Conservation (phyloP, 805 yeast species). For the Saccharomycopsis schoenii region DNA sequence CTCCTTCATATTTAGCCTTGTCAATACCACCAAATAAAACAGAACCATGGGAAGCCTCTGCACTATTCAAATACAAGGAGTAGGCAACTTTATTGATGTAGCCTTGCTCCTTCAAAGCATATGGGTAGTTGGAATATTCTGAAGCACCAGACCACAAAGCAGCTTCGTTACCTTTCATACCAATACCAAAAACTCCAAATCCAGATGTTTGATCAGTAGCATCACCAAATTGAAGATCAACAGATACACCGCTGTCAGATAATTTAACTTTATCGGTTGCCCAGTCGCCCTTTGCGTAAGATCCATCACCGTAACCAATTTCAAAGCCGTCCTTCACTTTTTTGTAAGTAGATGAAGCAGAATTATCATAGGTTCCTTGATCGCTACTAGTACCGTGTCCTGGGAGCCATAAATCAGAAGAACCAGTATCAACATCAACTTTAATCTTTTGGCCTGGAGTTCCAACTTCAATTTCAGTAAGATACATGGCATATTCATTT, state of each 20-base stretch:
- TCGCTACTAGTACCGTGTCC: slow-evolving; percentile 19
- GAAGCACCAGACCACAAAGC: neutral
- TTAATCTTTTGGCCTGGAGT: slow-evolving; percentile 33
- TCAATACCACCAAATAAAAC: slow-evolving; percentile 50
- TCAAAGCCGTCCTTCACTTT: slow-evolving; percentile 27
- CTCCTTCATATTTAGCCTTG: slow-evolving; percentile 37
- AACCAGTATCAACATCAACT: slow-evolving; percentile 40
- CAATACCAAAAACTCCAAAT: slow-evolving; percentile 11
- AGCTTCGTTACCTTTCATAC: slow-evolving; percentile 12
- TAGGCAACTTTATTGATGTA: slow-evolving; percentile 31
- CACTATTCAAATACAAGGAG: slow-evolving; percentile 35
- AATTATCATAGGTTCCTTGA: slow-evolving; percentile 20
- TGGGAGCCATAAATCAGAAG: slow-evolving; percentile 40
- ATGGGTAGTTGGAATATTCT: slow-evolving; percentile 23
- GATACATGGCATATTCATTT: slow-evolving; percentile 35
- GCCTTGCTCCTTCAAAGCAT: slow-evolving; percentile 30
- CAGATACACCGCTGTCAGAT: slow-evolving; percentile 11
- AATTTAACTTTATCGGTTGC: slow-evolving; percentile 10
- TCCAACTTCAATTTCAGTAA: slow-evolving; percentile 35
- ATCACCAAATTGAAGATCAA: slow-evolving; percentile 11
- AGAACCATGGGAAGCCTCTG: slow-evolving; percentile 23
- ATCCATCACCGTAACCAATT: slow-evolving; percentile 38
- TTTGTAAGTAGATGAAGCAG: slow-evolving; percentile 19
- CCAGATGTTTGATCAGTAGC: slow-evolving; percentile 14
- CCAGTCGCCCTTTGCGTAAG: slow-evolving; percentile 41